Evolutionary conservation across 805 yeast genomes (phyloP).

Genomic region (Cyberlindnera maritima): DNA sequence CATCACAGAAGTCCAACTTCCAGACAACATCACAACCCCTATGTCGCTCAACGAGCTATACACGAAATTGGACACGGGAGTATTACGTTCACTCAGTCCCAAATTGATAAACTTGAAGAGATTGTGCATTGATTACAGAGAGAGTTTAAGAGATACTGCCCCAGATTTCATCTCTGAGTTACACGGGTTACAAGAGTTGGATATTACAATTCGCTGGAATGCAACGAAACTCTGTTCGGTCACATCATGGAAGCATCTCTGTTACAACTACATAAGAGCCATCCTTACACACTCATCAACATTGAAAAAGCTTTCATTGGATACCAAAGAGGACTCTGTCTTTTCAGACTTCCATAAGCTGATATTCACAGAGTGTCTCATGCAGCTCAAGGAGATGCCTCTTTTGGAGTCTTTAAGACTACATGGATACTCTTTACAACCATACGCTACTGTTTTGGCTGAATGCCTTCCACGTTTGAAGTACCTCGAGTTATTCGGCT

Average conservation of each 20-base stretch:
- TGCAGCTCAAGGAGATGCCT: slow-evolving; percentile 21
- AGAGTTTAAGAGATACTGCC: slow-evolving; percentile 39
- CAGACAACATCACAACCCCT: slow-evolving; percentile 14
- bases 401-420: slow-evolving; percentile 39
- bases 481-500: slow-evolving; percentile 45
- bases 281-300: slow-evolving; percentile 21
- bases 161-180: slow-evolving; percentile 33
- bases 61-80: slow-evolving; percentile 22
- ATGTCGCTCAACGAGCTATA: slow-evolving; percentile 16
- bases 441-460: slow-evolving; percentile 30
- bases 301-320: slow-evolving; percentile 37
- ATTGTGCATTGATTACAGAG: slow-evolving; percentile 40
- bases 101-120: slow-evolving; percentile 27
- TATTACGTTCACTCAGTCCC: slow-evolving; percentile 29
- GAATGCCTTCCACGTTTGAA: slow-evolving; percentile 27
- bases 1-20: slow-evolving; percentile 35
- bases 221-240: slow-evolving; percentile 29
- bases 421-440: slow-evolving; percentile 34
- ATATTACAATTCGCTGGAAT: slow-evolving; percentile 41
- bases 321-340: slow-evolving; percentile 37
- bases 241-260: slow-evolving; percentile 23
- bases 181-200: slow-evolving; percentile 33
- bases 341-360: slow-evolving; percentile 32
- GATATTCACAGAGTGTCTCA: slow-evolving; percentile 25
- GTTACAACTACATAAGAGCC: slow-evolving; percentile 19